These are phyloP conservation scores for Tillandsia leiboldiana DNA, from an alignment of 176 grass and related monocot species.

Conservation along the genomic window DNA sequence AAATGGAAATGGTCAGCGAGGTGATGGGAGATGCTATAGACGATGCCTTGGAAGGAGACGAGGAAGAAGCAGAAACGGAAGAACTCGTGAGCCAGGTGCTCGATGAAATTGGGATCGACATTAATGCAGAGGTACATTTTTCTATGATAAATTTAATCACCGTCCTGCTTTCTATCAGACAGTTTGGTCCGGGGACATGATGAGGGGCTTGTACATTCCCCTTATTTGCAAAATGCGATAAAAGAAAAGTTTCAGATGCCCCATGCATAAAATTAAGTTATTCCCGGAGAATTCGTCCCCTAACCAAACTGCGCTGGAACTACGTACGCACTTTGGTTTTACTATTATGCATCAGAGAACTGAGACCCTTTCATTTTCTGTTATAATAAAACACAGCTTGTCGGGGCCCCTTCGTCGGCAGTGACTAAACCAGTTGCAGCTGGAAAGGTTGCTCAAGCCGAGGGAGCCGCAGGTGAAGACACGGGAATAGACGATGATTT, in stretches of 20 bases:
- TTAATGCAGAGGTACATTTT: conserved; percentile 54
- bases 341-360: not conserved
- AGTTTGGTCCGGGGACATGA: not conserved
- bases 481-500: conserved; percentile 57
- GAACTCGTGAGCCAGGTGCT: conserved; percentile 74
- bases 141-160: not conserved
- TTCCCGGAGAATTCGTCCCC: not conserved
- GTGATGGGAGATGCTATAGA: conserved; percentile 68
- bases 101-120: conserved; percentile 66
- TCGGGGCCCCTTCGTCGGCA: conserved; percentile 39
- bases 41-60: conserved; percentile 61
- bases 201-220: not conserved
- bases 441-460: conserved; percentile 44
- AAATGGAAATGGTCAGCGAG: conserved; percentile 63
- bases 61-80: conserved; percentile 81
- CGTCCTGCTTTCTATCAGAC: not conserved
- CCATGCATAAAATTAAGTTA: not conserved
- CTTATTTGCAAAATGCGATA: not conserved
- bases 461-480: conserved; percentile 36
- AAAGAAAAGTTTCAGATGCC: not conserved
- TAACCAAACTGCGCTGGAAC: too few species aligned
- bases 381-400: conserved; percentile 28
- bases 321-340: too few species aligned
- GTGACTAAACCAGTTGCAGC: conserved; percentile 29
- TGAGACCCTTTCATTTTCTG: not conserved